Conservation (phyloP, 768 basidiomycete species). For the Lactarius pseudohatsudake region DNA sequence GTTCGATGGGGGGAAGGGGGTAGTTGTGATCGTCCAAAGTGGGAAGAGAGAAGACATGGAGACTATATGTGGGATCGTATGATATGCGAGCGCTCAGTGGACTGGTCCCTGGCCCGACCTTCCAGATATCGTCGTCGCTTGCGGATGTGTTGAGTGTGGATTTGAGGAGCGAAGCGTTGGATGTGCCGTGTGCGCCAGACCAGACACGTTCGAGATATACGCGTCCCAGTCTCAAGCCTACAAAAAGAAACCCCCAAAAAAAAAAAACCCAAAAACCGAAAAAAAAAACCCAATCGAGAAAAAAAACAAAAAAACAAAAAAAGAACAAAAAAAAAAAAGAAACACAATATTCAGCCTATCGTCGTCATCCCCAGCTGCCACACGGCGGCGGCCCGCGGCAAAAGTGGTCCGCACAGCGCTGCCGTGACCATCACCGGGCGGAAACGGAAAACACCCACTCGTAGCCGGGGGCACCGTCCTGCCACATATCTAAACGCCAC, state of each 20-base stretch:
- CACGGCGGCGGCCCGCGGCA: not conserved
- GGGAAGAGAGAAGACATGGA: not conserved
- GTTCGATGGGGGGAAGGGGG: not conserved
- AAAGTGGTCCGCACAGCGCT: not conserved
- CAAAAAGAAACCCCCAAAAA: no score
- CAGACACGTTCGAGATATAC: constrained; percentile 27
- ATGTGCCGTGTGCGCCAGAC: constrained; percentile 17
- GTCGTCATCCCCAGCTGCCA: not conserved
- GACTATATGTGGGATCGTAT: no score
- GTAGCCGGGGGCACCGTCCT: constrained; percentile 26
- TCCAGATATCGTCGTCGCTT: constrained; percentile 1
- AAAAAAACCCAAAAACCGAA: no score
- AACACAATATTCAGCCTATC: not conserved
- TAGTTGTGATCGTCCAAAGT: not conserved
- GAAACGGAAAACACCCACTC: constrained; percentile 26
- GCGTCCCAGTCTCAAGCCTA: constrained; percentile 28
- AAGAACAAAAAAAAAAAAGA: not conserved
- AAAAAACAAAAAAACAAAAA: not conserved
- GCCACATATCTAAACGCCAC: constrained; percentile 23
- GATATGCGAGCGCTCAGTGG: constrained; percentile 2
- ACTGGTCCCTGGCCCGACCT: constrained; percentile 16
- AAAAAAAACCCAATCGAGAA: no score
- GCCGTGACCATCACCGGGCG: constrained; percentile 2
- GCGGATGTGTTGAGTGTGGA: not conserved
- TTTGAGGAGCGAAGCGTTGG: not conserved